Evolutionary conservation across 2,329 filamentous ascomycete species (phyloP), one percentile per base, ranked within the genome.

Genomic region (Aspergillus sp.): DNA sequence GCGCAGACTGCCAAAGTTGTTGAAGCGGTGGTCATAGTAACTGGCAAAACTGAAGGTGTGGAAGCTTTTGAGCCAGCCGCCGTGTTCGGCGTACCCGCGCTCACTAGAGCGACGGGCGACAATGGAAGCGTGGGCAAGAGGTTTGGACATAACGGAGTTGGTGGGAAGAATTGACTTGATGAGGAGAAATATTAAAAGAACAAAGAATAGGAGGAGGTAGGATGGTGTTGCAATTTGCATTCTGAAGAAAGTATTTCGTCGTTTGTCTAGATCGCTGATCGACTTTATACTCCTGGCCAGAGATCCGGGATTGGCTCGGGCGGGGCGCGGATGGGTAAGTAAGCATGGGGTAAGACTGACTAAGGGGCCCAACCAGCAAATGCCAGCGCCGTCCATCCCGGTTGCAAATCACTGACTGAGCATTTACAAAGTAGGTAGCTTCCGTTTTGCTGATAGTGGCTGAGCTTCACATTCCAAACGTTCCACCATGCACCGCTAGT

Each of bases 41-140:
- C 77, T 82, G 44, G 90, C 90, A 76, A 96, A 96, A 70, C 85
- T 89, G 81, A 96, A 96, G 64, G 88, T 91, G 80, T 96, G 91
- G 79, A 90, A 95, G 7, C 88, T 89, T 78, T 94, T 90, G 8
- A 96, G 85, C 92, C 92, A 96, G 75, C 90, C 91, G 77, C 90
- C 91, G 75, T 96, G 90, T 74, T 96, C 86, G 38, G 86, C 84
- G 75, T 93, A 89, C 32, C 92, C 92, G 54, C 92, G 85, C 48
- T 84, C 82, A 61, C 82, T 81, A 67, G 90, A 95, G 60, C 85
- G 86, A 65, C 92, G 90, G 56, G 89, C 88, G 39, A 84, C 85
- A 78, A 96, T 89, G 70, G 90, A 90, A 68, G 87, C 88, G 76
- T 89, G 84, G 39, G 82, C 77, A 62, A 90, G 85, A 41, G 84